Conservation (phyloP, 768 basidiomycete species). For the Suillus discolor region DNA sequence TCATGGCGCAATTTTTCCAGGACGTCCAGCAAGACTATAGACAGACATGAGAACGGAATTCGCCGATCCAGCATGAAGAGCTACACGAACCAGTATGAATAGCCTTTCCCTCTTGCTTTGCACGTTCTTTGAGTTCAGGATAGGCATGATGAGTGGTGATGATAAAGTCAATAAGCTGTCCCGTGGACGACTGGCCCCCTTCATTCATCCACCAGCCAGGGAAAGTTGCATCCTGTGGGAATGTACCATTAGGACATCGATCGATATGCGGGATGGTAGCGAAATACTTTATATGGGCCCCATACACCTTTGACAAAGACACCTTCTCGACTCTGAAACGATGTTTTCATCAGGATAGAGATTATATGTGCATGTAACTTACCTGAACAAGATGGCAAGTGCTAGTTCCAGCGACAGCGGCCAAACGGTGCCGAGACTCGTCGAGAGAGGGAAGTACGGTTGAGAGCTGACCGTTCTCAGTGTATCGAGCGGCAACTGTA, state of each 20-base stretch:
- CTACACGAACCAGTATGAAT: conserved; percentile 53
- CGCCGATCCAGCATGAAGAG: background rate
- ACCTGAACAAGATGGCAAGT: conserved; percentile 96
- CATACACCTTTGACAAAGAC: conserved; percentile 92
- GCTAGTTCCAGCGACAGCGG: conserved; percentile 94
- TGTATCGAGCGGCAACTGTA: conserved; percentile 85
- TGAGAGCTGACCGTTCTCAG: conserved; percentile 52
- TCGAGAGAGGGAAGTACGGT: conserved; percentile 61
- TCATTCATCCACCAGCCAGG: conserved; percentile 99
- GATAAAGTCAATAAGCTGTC: conserved; percentile 92
- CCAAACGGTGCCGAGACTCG: conserved; percentile 81
- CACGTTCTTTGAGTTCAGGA: conserved; percentile 62
- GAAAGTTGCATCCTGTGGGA: conserved; percentile 76
- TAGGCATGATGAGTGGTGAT: conserved; percentile 91
- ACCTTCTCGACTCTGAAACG: conserved; percentile 67
- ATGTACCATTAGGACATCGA: conserved; percentile 12
- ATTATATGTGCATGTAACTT: conserved; percentile 11
- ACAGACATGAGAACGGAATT: background rate
- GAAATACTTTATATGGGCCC: conserved; percentile 79
- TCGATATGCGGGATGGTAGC: background rate
- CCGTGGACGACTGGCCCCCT: conserved; percentile 97
- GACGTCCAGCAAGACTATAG: conserved; percentile 68
- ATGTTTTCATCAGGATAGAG: background rate
- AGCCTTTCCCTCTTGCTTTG: conserved; percentile 58
- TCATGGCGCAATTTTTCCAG: conserved; percentile 69